Evolutionary conservation across 345 rosid genomes (phyloP).

Genomic region (Salix brachista): DNA sequence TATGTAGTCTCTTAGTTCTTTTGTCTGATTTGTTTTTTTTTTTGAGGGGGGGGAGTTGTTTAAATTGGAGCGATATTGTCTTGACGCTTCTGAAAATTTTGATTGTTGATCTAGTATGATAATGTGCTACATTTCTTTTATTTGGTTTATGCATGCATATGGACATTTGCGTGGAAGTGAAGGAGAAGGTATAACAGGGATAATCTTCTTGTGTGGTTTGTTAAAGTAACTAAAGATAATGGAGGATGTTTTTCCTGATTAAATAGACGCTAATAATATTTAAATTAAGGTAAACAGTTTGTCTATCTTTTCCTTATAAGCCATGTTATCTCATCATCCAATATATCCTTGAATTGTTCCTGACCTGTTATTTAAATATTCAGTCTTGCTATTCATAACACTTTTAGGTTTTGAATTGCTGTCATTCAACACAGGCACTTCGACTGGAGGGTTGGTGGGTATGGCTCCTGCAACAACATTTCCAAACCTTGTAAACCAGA

Average conservation of each 20-base stretch:
- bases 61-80: neutral
- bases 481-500: conserved; percentile 80
- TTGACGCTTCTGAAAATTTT: neutral
- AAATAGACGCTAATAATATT: neutral
- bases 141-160: neutral
- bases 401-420: neutral
- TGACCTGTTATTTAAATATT: neutral
- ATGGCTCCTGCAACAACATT: conserved; percentile 65
- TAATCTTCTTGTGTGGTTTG: neutral
- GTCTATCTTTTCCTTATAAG: neutral
- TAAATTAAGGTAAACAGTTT: neutral
- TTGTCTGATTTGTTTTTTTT: no score
- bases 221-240: neutral
- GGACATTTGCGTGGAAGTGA: neutral
- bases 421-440: conserved; percentile 46
- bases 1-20: neutral
- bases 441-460: conserved; percentile 71
- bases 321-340: neutral
- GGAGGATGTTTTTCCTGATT: neutral
- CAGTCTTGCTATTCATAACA: neutral
- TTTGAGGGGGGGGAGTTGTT: neutral
- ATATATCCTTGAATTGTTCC: neutral
- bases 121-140: neutral
- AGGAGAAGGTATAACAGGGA: neutral
- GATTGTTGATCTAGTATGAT: neutral